Percentiles rank a stretch among this genome's conserved stretches.
phyloP scores from a whole-genome alignment of 345 rosid genomes.

The Gossypium anomalum region DNA sequence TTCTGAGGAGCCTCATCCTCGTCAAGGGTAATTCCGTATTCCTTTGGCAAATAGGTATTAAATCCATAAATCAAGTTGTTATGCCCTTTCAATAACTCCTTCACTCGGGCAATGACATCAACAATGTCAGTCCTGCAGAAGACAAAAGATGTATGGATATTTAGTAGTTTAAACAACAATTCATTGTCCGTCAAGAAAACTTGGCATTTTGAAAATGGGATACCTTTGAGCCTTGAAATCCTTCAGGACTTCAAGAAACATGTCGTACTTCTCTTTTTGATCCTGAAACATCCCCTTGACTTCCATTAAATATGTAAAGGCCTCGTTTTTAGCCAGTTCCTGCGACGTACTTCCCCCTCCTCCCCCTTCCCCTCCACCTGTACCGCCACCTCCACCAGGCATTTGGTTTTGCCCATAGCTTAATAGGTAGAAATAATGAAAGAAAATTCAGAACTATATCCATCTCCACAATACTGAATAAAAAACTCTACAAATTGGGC shows the following conservation, averaged over 20 bases:
- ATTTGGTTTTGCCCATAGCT: slow-evolving; percentile 54
- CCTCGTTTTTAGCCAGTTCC: slow-evolving; percentile 69
- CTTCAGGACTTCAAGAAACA: no score
- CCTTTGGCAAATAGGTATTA: neutral
- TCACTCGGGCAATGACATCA: slow-evolving; percentile 1
- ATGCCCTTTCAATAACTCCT: neutral
- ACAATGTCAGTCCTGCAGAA: neutral
- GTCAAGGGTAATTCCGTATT: neutral
- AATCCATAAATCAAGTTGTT: neutral
- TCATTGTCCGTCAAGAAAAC: neutral
- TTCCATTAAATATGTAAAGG: no score
- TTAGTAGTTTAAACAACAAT: neutral
- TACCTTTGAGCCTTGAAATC: neutral
- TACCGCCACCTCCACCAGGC: slow-evolving; percentile 22
- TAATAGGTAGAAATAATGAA: slow-evolving; percentile 12
- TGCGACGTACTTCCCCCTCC: slow-evolving; percentile 32
- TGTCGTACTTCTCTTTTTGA: no score
- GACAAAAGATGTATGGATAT: neutral
- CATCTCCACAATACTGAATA: neutral
- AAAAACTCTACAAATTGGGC: neutral
- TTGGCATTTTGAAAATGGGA: neutral
- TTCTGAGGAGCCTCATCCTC: neutral
- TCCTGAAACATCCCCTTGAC: no score
- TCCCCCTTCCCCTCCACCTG: slow-evolving; percentile 22
- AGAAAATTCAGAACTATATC: neutral